Evolutionary conservation across 495 filamentous ascomycete species (phyloP), one percentile per base, ranked within the genome.

Genomic region (Hypoxylon crocopeplum): DNA sequence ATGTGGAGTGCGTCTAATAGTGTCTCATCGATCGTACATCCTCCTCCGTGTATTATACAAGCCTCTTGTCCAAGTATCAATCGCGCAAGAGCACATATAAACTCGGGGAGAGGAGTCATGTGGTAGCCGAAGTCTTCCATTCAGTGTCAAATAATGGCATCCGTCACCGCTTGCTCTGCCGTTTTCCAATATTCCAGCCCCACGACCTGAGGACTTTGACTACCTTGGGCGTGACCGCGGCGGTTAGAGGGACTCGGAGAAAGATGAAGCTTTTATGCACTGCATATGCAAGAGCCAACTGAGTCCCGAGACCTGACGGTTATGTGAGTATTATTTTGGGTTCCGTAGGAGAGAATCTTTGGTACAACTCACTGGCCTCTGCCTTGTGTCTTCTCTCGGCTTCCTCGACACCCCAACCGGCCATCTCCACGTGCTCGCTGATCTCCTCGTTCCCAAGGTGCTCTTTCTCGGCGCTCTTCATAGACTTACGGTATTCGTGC

Each of bases 261-360:
- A 99, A 97, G 46, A 99, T 97, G 72, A 98, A 93, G 58, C 88
- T 94, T 75, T 99, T 99, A 79, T 99, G 94, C 45, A 99, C 88
- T 0, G 93, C 94, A 64, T 99, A 99, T 5, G 94, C 95, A 11
- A 99, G 83, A 11, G 89, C 94, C 20, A 98, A 77, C 64, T 97
- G 92, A 3, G 94, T 99, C 39, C 79, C 79, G 27, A 84, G 68
- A 59, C 81, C 80, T 76, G 27, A 10, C 3, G 36, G 11, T 20
- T 72, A 48, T 48, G 15, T 57, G 5, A 63, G 39, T 6, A 34
- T 8, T 6, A 24, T 63, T 40, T 33, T 34, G 12, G 3, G n/a
- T 39, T 11, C 24, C 24, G 24, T 22, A 37, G 25, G 24, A 55
- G n/a, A 16, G 5, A 13, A n/a, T 10, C 27, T 2, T 15, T 42